Evolutionary conservation across 2,329 filamentous ascomycete genomes (phyloP), one percentile per base, ranked within the genome.

Genomic region (Trichoderma koningii): DNA sequence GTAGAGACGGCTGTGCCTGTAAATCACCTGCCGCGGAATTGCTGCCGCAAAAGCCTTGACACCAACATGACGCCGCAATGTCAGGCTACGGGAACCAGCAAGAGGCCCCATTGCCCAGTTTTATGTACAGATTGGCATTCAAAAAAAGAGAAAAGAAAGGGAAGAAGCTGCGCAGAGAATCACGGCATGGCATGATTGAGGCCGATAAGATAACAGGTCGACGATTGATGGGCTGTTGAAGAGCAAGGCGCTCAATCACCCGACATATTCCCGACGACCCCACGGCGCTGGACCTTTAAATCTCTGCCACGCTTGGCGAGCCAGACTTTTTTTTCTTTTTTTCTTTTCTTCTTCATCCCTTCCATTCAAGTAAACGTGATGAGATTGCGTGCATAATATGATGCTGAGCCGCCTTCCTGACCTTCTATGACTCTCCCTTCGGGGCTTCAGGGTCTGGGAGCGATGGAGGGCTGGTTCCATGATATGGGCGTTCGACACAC

Each of bases 351-450:
- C 88, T 85, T 89, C 88, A 85, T 94, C 92, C 93, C 92, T 96
- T 97, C 93, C 93, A 91, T 93, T 97, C 96, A 96, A 96, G 90
- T 88, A 89, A 87, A 92, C 83, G 93, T 98, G 94, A 99, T 98
- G 95, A 99, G 96, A 91, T 91, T 87, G 91, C 87, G 94, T 98
- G 95, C 89, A 88, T 79, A 82, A 88, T 88, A 92, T 96, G 95
- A 98, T 83, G 83, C 77, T 78, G 85, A 90, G 72, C 84, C 82
- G 84, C 82, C 80, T 84, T 81, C 79, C 81, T 83, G 81, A 83
- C 82, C 81, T 84, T 81, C 82, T 81, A 81, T 84, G 86, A 91
- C 92, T 94, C 93, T 97, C 90, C 89, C 87, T 81, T 85, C 80
- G 81, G 88, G 91, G 93, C 93, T 91, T 78, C 92, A 97, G 95